Evolutionary conservation across 2,329 filamentous ascomycete species (phyloP).

Genomic region (Sporothrix schenckii): DNA sequence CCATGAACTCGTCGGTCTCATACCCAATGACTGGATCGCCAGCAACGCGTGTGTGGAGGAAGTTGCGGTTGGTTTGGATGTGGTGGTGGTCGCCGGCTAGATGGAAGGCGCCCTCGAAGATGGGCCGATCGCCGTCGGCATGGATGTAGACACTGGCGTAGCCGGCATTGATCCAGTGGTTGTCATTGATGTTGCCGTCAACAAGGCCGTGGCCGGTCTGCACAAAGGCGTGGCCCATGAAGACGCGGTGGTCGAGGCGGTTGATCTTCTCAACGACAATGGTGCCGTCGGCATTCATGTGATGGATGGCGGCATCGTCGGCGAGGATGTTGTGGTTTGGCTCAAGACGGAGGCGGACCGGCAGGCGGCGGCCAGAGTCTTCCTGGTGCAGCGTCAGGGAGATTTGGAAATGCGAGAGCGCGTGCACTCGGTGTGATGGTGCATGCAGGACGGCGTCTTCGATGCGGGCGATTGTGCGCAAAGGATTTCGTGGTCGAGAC

Average conservation of each 20-base stretch:
- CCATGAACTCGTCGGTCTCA: constrained; percentile 72
- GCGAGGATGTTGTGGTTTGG: constrained; percentile 90
- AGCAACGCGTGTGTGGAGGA: constrained; percentile 69
- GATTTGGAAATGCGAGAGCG: constrained; percentile 81
- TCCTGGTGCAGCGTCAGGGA: constrained; percentile 72
- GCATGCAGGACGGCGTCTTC: constrained; percentile 78
- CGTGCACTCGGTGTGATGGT: constrained; percentile 75
- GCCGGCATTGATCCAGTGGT: constrained; percentile 76
- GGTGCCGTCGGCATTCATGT: constrained; percentile 71
- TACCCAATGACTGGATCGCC: constrained; percentile 69
- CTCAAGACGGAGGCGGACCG: constrained; percentile 77
- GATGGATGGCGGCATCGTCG: constrained; percentile 72
- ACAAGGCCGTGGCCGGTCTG: constrained; percentile 61
- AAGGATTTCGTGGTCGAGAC: constrained; percentile 74
- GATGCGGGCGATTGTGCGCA: constrained; percentile 72
- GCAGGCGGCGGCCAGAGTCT: constrained; percentile 57
- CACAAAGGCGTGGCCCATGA: constrained; percentile 76
- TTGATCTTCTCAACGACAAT: constrained; percentile 71
- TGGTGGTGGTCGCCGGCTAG: constrained; percentile 83
- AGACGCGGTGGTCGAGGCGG: constrained; percentile 77
- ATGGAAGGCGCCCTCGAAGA: constrained; percentile 90
- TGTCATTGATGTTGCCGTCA: constrained; percentile 47
- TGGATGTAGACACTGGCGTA: constrained; percentile 83
- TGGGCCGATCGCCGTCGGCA: constrained; percentile 72
- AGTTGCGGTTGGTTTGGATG: constrained; percentile 74